Base-by-base conservation (phyloP, 768 basidiomycete genomes). In the Mycena crocata region DNA sequence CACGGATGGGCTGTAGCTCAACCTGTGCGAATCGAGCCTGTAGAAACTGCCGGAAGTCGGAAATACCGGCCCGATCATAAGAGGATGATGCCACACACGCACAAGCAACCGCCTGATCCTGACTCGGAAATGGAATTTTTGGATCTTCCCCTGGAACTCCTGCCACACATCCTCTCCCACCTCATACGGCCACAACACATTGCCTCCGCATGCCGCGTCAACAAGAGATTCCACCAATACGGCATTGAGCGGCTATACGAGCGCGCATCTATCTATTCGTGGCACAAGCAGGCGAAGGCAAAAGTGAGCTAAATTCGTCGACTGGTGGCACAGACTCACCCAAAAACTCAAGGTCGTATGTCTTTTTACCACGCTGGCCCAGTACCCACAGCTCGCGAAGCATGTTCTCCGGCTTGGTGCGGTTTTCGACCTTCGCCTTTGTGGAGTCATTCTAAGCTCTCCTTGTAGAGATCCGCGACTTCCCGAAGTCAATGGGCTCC, bases 81-180 rank as follows among this genome's bases (percentile, higher is more conserved):
- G n/a, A n/a, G n/a, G n/a, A n/a, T n/a, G n/a, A n/a, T n/a, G n/a
- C n/a, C n/a, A n/a, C n/a, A n/a, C n/a, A n/a, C n/a, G n/a, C n/a
- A n/a, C 46, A 59, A 48, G 49, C 57, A 49, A 59, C 57, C 35
- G 46, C 35, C 24, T 10, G 14, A 30, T 59, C 57, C 57, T 59
- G 46, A 49, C n/a, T n/a, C n/a, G n/a, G n/a, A n/a, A 54, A 86
- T 88, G 85, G 70, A 64, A 35, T 88, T 91, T 68, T 58, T 78
- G 31, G 86, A 91, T 67, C 81, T 94, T 3, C 93, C 93, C 13
- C 68, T 88, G 23, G 93, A 93, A 51, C 75, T 94, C 23, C 73
- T 93, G 1, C 86, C 90, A 3, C 70, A 81, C 19, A 83, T 94
- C 24, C 68, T 93, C 49, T 76, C 74, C 14, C 81, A 85, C 58